Evolutionary conservation across 2,329 filamentous ascomycete species (phyloP), one percentile per base, ranked within the genome.

Genomic region (Arthroderma uncinatum): DNA sequence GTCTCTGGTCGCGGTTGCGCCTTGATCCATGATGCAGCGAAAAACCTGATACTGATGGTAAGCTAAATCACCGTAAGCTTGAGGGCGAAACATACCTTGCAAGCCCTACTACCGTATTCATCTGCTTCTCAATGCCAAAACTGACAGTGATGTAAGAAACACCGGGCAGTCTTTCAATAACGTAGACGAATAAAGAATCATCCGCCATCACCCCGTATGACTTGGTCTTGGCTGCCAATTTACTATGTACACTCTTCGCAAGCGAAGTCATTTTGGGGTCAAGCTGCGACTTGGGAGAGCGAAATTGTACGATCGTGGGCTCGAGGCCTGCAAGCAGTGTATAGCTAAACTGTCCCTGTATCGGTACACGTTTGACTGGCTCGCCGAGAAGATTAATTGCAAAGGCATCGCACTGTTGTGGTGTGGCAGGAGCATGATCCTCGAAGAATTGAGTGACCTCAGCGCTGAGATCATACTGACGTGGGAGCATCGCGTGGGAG

Each of bases 31-130:
- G 48, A 33, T 36, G 23, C 25, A 34, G 48, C 48, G 33, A 53
- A 53, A 53, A 53, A 53, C 48, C 48, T 53, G 10, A 16, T 34
- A 16, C 48, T 10, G n/a, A 33, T 53, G 36, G n/a, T 73, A 16
- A 36, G 48, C 33, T 36, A 34, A 40, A 53, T 34, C 12, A 34
- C 48, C 28, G 16, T 34, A 34, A 34, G 7, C 25, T 53, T 16
- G 14, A 12, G 14, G 48, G 28, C 25, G 19, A 33, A 33, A 53
- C 28, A 33, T 53, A 53, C 48, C 48, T 53, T 53, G 48, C 48
- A n/a, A 53, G 48, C n/a, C 48, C 48, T 53, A 34, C n/a, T 23
- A 53, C 48, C 16, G 48, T 53, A 33, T 53, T 53, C 28, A 53
- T 34, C 48, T 53, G 48, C 33, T 36, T 53, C 48, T 53, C 48